Conservation (phyloP, 2,329 filamentous ascomycete genomes). For the Colletotrichum kahawae region DNA sequence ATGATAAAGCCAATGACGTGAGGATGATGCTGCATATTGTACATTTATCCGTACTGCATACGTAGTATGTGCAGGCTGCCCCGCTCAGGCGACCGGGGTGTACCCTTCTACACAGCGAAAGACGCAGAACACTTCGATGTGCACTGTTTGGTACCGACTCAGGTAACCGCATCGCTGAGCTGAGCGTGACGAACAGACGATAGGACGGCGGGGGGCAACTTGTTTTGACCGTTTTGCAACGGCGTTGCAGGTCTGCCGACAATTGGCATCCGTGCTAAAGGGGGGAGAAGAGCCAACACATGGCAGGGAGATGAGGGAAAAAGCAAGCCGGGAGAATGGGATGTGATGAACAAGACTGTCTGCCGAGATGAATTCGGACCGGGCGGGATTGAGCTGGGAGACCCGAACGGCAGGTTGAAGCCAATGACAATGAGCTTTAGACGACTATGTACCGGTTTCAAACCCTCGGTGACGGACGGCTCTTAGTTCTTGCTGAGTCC, state of each 20-base stretch:
- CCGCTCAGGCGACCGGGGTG: not conserved
- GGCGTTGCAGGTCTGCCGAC: not conserved
- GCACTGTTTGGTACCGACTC: not conserved
- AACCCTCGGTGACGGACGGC: not conserved
- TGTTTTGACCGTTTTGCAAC: not conserved
- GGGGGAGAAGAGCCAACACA: not conserved
- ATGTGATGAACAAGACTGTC: not conserved
- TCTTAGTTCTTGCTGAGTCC: not conserved
- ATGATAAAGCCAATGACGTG: constrained; percentile 4
- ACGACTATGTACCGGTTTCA: not conserved
- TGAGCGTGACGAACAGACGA: not conserved
- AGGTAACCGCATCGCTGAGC: not conserved
- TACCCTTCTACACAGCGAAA: not conserved
- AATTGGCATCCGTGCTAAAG: not conserved
- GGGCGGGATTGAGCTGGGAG: not conserved
- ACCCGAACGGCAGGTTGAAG: not conserved
- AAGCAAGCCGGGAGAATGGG: not conserved
- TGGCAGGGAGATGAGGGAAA: not conserved
- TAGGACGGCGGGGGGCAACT: not conserved
- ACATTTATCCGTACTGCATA: no score
- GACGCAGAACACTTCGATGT: not conserved
- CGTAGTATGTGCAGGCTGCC: not conserved
- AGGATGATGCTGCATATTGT: not conserved
- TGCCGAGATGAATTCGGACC: not conserved
- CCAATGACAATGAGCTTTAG: not conserved